These are phyloP conservation scores for Liquidambar formosana DNA, from an alignment of 164 flowering plant species.

Conservation along the genomic window DNA sequence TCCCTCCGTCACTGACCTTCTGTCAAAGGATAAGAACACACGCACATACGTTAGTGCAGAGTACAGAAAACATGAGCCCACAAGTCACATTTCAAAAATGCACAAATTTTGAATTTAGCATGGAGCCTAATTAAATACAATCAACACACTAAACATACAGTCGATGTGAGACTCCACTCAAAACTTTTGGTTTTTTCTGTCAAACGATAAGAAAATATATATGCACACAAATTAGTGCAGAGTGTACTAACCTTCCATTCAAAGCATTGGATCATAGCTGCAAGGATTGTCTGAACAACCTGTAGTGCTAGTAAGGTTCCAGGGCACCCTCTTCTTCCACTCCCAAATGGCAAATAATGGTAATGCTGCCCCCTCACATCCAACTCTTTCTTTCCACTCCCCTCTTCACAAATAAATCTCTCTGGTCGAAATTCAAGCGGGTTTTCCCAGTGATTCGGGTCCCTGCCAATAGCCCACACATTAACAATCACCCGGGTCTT, in stretches of 20 bases:
- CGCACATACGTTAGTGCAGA: no score
- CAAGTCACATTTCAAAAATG: no score
- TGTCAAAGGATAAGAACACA: no score
- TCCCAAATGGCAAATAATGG: slow-evolving; percentile 33
- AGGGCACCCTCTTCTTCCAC: slow-evolving; percentile 56
- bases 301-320: slow-evolving; percentile 38
- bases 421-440: slow-evolving; percentile 59
- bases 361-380: slow-evolving; percentile 32
- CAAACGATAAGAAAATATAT: no score
- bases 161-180: no score
- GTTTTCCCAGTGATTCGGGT: slow-evolving; percentile 55
- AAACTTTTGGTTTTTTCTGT: no score
- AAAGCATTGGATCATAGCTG: slow-evolving; percentile 54
- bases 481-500: slow-evolving; percentile 44
- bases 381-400: slow-evolving; percentile 9
- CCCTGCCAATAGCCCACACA: slow-evolving; percentile 56
- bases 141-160: no score
- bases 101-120: no score
- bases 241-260: slow-evolving; percentile 40
- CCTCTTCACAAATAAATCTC: slow-evolving; percentile 39
- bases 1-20: slow-evolving; percentile 7
- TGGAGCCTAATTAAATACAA: no score
- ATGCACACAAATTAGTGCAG: no score
- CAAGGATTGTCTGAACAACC: slow-evolving; percentile 40
- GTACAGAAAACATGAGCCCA: no score